Base-by-base conservation (phyloP, 768 basidiomycete species). In the Strobilomyces echinocephalus region DNA sequence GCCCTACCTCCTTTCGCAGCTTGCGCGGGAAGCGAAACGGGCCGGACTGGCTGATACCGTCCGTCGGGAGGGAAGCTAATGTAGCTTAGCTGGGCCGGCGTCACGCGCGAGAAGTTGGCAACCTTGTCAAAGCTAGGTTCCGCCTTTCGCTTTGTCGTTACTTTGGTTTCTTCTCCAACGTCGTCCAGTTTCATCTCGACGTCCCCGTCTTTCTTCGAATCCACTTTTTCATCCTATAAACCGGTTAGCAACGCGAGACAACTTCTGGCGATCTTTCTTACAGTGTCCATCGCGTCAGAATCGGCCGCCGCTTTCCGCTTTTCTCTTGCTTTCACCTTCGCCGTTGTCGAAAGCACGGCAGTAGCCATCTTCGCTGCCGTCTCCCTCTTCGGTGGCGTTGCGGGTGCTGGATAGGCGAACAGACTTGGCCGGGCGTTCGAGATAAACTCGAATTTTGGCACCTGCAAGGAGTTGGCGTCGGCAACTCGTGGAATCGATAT, bases 331-430 rank as follows among this genome's bases (percentile, higher is more conserved):
- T 91, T 92, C n/a, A 90, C 92, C 69, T 92, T 95, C 0, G 94
- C 95, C 2, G 97, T 99, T 1, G 97, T 98, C 8, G 93, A 97
- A 38, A 99, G 79, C 11, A 99, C 95, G 34, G 95, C 97, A 14
- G 94, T 87, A 28, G 90, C 93, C 49, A 95, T 87, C 72, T 95
- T 97, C 39, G 89, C 82, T 20, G 90, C 87, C 0, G 89, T 79
- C 74, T 97, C 95, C 72, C 94, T 95, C 74, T 92, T 90, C 6
- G 90, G 89, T 11, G 94, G 88, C 66, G 93, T 91, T 42, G 83
- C 87, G 2, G 83, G 78, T 16, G 87, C 74, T 11, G 93, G 94
- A 70, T 99, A 98, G 3, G 95, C 94, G 63, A 95, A 98, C 38
- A 94, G 71, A 58, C 90, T 94, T 8, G 95, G 93, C 58, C 79